phyloP scores from a whole-genome alignment of 225 moss, liverwort and hornwort species.

The Pleurozium schreberi region DNA sequence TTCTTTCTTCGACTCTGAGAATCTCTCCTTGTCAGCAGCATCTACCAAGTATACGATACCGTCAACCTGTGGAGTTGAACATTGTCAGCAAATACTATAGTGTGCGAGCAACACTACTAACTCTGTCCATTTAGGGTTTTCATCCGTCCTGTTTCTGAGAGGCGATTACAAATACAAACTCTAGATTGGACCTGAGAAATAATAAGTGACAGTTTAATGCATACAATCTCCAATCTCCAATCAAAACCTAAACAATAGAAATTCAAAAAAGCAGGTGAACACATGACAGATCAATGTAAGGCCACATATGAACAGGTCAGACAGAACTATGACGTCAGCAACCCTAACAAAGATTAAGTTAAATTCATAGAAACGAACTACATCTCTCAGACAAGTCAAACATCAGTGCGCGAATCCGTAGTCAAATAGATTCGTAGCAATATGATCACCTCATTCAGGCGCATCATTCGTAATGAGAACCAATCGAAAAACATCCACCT shows the following conservation, averaged over 20 bases:
- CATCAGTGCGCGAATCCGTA: background rate
- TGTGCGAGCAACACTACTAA: background rate
- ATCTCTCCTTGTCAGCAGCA: slow-evolving; percentile 80
- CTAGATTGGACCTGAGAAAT: background rate
- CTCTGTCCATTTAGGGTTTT: background rate
- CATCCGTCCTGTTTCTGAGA: background rate
- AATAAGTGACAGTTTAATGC: background rate
- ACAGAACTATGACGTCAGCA: background rate
- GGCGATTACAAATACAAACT: background rate
- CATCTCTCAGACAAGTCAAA: background rate
- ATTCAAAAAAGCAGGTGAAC: background rate
- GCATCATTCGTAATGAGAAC: background rate
- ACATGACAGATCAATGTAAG: background rate
- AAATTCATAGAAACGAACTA: background rate
- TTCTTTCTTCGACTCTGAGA: slow-evolving; percentile 89
- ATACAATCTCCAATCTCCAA: background rate
- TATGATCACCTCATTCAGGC: background rate
- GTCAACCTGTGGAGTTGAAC: slow-evolving; percentile 44
- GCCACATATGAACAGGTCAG: no score
- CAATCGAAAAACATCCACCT: background rate
- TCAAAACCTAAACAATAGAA: background rate
- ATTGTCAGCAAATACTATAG: background rate
- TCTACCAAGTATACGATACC: slow-evolving; percentile 89
- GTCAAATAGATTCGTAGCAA: background rate
- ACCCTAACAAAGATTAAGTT: background rate